These are phyloP conservation scores for Amphibolis antarctica DNA, from an alignment of 106 monocot genomes.

Conservation along the genomic window DNA sequence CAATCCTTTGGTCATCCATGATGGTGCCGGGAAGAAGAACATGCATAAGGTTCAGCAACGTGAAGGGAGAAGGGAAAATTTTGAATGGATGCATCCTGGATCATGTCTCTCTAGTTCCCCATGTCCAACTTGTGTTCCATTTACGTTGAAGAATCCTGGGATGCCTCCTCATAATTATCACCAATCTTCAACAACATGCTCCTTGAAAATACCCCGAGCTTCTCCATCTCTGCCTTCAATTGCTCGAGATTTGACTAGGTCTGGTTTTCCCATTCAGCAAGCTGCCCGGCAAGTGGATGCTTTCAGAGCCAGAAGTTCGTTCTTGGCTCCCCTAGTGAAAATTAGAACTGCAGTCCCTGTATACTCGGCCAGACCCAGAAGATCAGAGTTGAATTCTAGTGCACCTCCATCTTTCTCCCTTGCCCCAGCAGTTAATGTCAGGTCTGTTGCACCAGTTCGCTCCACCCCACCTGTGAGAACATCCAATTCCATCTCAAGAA, in stretches of 20 bases:
- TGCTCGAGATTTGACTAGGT: background rate
- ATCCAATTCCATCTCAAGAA: background rate
- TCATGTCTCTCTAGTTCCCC: background rate
- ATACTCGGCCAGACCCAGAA: constrained; percentile 22
- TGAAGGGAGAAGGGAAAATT: constrained; percentile 1
- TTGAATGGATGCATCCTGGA: background rate
- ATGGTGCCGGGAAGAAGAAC: constrained; percentile 1
- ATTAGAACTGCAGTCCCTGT: constrained; percentile 14
- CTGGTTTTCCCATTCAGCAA: background rate
- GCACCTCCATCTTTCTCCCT: background rate
- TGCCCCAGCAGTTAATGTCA: constrained; percentile 19
- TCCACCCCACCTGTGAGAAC: constrained; percentile 2
- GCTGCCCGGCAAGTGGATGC: background rate
- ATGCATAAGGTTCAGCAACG: background rate
- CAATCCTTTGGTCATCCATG: background rate
- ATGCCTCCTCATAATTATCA: background rate
- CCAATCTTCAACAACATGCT: background rate
- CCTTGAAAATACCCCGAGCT: background rate
- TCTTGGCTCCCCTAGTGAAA: constrained; percentile 2
- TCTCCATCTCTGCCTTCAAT: background rate
- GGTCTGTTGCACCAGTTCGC: constrained; percentile 11
- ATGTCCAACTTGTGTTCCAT: background rate
- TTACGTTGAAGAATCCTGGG: no score
- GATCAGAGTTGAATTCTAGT: background rate
- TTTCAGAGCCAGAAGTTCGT: background rate